Percentiles rank a stretch among this genome's conserved stretches.
Evolutionary conservation across 805 yeast genomes (phyloP).

Genomic region (Ascoidea rubescens): DNA sequence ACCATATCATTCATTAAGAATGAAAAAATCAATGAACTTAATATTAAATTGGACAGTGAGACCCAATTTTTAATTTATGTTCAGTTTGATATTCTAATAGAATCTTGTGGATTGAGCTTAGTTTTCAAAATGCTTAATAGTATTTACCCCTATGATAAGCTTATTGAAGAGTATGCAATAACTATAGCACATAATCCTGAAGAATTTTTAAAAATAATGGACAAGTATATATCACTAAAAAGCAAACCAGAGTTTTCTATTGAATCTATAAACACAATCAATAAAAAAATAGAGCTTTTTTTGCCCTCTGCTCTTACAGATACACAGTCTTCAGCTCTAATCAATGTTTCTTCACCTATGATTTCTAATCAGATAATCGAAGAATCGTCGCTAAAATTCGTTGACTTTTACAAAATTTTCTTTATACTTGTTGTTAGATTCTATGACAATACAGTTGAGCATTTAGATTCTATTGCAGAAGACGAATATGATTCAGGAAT

Average conservation of each 20-base stretch:
- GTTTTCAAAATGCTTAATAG: conserved; percentile 52
- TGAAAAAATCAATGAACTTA: conserved; percentile 21
- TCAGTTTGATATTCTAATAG: conserved; percentile 34
- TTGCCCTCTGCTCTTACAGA: conserved; percentile 52
- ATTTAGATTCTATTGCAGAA: conserved; percentile 13
- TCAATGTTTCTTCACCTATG: conserved; percentile 49
- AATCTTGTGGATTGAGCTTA: conserved; percentile 40
- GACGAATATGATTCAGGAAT: conserved; percentile 5
- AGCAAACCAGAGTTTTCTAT: conserved; percentile 45
- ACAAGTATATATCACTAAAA: conserved; percentile 47
- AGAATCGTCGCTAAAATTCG: conserved; percentile 33
- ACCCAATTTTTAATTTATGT: conserved; percentile 26
- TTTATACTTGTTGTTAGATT: conserved; percentile 19
- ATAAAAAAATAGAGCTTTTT: conserved; percentile 31
- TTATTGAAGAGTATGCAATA: conserved; percentile 31
- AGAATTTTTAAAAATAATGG: conserved; percentile 19
- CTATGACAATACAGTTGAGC: conserved; percentile 19
- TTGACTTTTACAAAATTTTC: conserved; percentile 24
- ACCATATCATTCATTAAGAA: conserved; percentile 26
- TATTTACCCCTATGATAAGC: conserved; percentile 47
- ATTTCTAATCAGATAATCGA: conserved; percentile 42
- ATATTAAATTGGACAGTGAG: conserved; percentile 18
- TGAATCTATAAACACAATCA: conserved; percentile 28
- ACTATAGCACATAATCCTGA: not conserved
- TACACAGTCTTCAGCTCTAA: conserved; percentile 36